Evolutionary conservation across 2,329 filamentous ascomycete species (phyloP).

Genomic region (Bipolaris cookei): DNA sequence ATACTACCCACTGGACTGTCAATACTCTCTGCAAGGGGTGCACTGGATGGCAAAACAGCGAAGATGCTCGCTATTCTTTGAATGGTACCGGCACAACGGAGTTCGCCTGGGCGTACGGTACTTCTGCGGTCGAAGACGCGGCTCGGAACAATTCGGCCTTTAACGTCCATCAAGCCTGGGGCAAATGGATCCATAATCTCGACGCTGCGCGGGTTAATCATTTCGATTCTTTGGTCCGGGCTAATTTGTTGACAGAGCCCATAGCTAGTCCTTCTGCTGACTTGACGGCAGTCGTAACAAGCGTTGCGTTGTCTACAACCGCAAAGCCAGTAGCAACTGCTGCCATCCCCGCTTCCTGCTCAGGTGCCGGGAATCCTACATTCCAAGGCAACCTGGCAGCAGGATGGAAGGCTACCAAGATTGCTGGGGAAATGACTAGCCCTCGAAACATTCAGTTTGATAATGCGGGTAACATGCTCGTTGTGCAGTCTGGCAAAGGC

Average conservation of each 20-base stretch:
- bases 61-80: slow-evolving; percentile 35
- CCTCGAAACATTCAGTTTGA: slow-evolving; percentile 45
- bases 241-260: slow-evolving; percentile 39
- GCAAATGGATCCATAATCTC: slow-evolving; percentile 44
- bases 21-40: slow-evolving; percentile 41
- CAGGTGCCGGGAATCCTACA: slow-evolving; percentile 33
- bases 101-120: slow-evolving; percentile 44
- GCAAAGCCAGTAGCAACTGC: slow-evolving; percentile 24
- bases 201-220: slow-evolving; percentile 40
- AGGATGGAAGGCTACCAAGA: slow-evolving; percentile 45
- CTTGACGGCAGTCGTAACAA: slow-evolving; percentile 33
- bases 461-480: slow-evolving; percentile 41
- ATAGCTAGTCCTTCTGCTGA: slow-evolving; percentile 23
- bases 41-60: slow-evolving; percentile 39
- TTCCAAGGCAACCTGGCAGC: slow-evolving; percentile 34
- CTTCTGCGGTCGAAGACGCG: slow-evolving; percentile 34
- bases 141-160: slow-evolving; percentile 42
- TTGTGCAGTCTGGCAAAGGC: slow-evolving; percentile 44
- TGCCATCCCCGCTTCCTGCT: slow-evolving; percentile 41
- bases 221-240: slow-evolving; percentile 40
- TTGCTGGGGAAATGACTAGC: slow-evolving; percentile 38
- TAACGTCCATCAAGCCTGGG: slow-evolving; percentile 39
- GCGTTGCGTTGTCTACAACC: slow-evolving; percentile 23
- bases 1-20: slow-evolving; percentile 44
- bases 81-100: slow-evolving; percentile 36